These are phyloP conservation scores for Cystobasidium ongulense DNA, from an alignment of 768 basidiomycete species.

Conservation along the genomic window DNA sequence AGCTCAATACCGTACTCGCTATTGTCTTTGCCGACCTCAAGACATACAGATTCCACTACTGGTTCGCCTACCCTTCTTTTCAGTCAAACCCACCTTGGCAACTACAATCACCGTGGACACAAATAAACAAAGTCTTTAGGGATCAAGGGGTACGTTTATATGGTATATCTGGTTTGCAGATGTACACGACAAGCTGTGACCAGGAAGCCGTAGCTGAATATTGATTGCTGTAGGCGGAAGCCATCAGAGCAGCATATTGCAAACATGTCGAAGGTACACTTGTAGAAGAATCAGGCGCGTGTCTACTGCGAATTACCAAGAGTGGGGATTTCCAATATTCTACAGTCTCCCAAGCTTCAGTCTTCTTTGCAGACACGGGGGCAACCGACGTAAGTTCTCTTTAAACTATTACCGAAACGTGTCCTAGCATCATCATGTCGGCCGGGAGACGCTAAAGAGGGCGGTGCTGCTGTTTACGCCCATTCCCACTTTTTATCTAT, in stretches of 20 bases:
- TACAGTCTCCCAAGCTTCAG: neutral
- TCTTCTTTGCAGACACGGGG: constrained; percentile 33
- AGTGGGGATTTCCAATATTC: neutral
- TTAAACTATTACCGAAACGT: too few species aligned
- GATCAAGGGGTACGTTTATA: constrained; percentile 48
- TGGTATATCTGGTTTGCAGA: neutral
- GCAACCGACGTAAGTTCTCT: neutral
- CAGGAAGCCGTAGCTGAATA: neutral
- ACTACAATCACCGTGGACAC: constrained; percentile 29
- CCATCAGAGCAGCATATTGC: neutral
- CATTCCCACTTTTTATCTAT: too few species aligned
- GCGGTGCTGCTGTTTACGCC: neutral
- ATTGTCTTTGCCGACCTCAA: constrained; percentile 95
- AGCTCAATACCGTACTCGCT: constrained; percentile 68
- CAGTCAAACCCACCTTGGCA: constrained; percentile 85
- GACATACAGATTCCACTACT: constrained; percentile 95
- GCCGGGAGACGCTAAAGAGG: neutral
- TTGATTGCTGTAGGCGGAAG: neutral
- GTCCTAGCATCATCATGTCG: neutral
- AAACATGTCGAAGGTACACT: neutral
- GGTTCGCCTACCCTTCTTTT: constrained; percentile 95
- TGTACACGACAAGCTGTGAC: neutral
- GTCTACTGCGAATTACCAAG: neutral
- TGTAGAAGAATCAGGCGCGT: neutral
- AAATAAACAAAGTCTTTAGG: neutral